phyloP scores from a whole-genome alignment of 129 eudicot species.

The Tanacetum coccineum region DNA sequence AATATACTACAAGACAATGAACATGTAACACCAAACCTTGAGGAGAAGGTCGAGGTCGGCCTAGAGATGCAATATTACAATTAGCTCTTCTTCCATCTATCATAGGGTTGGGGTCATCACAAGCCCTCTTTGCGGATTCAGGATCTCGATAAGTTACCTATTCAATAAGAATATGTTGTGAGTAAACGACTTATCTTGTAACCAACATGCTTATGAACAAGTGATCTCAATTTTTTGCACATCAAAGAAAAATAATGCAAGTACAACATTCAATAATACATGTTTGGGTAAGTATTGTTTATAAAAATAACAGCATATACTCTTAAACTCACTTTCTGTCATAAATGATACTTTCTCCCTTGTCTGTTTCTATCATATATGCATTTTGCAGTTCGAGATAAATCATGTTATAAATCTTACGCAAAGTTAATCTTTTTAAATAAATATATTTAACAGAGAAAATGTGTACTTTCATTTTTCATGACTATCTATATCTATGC shows the following conservation, averaged over 20 bases:
- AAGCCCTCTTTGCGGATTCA: conserved; percentile 75
- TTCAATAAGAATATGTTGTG: not conserved
- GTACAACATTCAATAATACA: no score
- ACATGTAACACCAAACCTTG: conserved; percentile 42
- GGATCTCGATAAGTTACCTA: conserved; percentile 91
- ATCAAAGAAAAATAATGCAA: no score
- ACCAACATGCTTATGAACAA: no score
- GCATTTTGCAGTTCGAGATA: no score
- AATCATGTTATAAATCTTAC: not conserved
- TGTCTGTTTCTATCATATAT: not conserved
- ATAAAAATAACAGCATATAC: not conserved
- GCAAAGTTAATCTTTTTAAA: no score
- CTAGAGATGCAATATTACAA: conserved; percentile 87
- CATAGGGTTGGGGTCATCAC: conserved; percentile 79
- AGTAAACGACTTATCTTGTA: not conserved
- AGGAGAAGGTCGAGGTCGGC: conserved; percentile 78
- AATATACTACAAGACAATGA: not conserved
- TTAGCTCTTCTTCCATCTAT: conserved; percentile 94
- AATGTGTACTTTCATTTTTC: not conserved
- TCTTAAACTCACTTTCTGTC: not conserved
- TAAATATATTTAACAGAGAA: not conserved
- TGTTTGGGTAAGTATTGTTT: no score
- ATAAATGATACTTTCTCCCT: not conserved
- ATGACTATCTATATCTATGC: not conserved
- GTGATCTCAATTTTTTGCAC: no score